Conservation (phyloP, 805 yeast species). For the Pichia paraexigua region DNA sequence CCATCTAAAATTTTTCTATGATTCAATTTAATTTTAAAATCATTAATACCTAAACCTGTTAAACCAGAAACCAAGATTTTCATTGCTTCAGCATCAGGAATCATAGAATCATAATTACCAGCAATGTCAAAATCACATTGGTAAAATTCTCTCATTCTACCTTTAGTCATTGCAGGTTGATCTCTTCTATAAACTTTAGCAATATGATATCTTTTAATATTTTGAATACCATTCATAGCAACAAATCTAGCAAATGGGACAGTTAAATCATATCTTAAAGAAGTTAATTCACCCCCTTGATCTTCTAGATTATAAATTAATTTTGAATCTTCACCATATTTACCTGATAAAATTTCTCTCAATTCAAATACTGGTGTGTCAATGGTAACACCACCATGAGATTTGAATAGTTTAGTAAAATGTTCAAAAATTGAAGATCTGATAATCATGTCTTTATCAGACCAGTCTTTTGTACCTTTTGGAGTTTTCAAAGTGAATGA, state of each 20-base stretch:
- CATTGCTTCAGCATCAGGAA: constrained; percentile 90
- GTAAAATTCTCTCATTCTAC: constrained; percentile 98
- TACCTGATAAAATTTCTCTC: constrained; percentile 91
- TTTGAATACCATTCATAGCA: constrained; percentile 88
- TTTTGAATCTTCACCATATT: constrained; percentile 98
- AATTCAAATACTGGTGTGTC: constrained; percentile 98
- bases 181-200: constrained; percentile 99
- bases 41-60: constrained; percentile 72
- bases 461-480: constrained; percentile 98
- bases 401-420: constrained; percentile 68
- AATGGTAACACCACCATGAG: constrained; percentile 97
- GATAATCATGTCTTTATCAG: constrained; percentile 94
- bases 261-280: constrained; percentile 91
- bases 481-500: constrained; percentile 81
- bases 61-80: constrained; percentile 80
- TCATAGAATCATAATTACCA: constrained; percentile 87
- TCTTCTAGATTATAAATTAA: constrained; percentile 93
- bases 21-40: constrained; percentile 86
- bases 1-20: constrained; percentile 97
- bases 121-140: constrained; percentile 99
- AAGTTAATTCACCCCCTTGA: constrained; percentile 97
- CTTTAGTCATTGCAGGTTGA: constrained; percentile 99
- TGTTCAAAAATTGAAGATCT: constrained; percentile 80
- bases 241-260: constrained; percentile 98
- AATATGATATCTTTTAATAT: constrained; percentile 89